Evolutionary conservation across 1,139 yeast genomes (phyloP).

Genomic region (Geotrichum reessii): DNA sequence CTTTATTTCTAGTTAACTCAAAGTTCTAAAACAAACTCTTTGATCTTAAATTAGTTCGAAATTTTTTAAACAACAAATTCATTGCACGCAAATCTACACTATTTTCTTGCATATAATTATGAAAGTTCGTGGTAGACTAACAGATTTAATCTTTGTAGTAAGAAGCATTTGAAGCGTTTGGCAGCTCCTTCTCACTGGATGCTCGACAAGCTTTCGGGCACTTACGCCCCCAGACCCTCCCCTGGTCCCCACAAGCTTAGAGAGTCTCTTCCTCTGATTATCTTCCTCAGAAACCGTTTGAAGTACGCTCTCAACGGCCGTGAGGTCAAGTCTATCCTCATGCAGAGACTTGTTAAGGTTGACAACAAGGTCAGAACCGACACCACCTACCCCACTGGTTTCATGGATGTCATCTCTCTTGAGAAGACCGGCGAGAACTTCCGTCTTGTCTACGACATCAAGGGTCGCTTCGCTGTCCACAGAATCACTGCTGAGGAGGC

Average conservation of each 20-base stretch:
- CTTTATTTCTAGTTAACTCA: background rate
- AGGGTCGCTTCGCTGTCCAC: slow-evolving; percentile 99
- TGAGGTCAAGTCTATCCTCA: slow-evolving; percentile 97
- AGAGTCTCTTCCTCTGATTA: slow-evolving; percentile 97
- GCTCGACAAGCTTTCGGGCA: slow-evolving; percentile 99
- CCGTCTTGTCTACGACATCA: slow-evolving; percentile 96
- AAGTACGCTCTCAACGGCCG: slow-evolving; percentile 99
- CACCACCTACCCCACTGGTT: slow-evolving; percentile 97
- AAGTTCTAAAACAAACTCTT: background rate
- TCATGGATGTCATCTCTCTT: slow-evolving; percentile 95
- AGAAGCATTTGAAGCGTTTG: slow-evolving; percentile 96
- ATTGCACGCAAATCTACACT: background rate
- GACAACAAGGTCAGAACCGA: slow-evolving; percentile 99
- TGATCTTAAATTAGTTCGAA: background rate
- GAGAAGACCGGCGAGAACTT: slow-evolving; percentile 99
- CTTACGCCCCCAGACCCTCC: slow-evolving; percentile 99
- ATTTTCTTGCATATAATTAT: background rate
- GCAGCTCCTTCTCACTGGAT: slow-evolving; percentile 99
- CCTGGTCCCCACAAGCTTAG: slow-evolving; percentile 99
- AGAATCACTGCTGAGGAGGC: slow-evolving; percentile 99
- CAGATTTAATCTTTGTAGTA: slow-evolving; percentile 39
- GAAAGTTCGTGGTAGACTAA: background rate
- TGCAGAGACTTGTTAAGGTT: slow-evolving; percentile 98
- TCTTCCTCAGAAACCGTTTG: slow-evolving; percentile 98
- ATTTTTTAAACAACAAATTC: background rate